Conservation (phyloP, 192 early-diverging fungal genomes). For the Backusella psychrophila region DNA sequence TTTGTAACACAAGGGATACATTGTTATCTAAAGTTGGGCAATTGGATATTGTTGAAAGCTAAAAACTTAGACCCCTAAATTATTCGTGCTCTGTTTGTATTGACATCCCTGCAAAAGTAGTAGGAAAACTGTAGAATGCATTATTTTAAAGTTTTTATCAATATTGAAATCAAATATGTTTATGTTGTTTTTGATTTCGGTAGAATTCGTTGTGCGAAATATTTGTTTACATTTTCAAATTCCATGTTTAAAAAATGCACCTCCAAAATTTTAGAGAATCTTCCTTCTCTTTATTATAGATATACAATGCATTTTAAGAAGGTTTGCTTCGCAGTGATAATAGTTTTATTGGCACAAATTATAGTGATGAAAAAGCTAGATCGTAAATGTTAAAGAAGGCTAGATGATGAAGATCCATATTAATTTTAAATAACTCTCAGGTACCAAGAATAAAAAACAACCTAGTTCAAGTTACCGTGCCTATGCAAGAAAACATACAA, state of each 20-base stretch:
- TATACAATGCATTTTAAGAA: not conserved
- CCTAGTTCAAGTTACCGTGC: not conserved
- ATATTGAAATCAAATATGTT: not conserved
- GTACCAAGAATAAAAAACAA: not conserved
- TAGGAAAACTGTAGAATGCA: too few relatives aligned
- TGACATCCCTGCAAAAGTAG: too few relatives aligned
- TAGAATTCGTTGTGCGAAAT: not conserved
- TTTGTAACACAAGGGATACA: too few relatives aligned
- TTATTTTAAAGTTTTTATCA: too few relatives aligned
- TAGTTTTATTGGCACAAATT: not conserved
- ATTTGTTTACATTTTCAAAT: slow-evolving; percentile 1
- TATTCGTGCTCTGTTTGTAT: too few relatives aligned
- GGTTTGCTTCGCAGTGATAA: not conserved
- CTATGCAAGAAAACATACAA: not conserved
- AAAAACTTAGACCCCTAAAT: too few relatives aligned
- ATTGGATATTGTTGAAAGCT: too few relatives aligned
- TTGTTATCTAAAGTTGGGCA: too few relatives aligned
- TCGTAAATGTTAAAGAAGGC: not conserved
- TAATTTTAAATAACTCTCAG: not conserved
- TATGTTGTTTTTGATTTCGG: not conserved
- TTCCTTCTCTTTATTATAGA: not conserved
- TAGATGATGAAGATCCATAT: not conserved
- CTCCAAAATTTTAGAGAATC: not conserved
- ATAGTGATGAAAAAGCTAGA: not conserved
- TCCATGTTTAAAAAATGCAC: not conserved